phyloP scores from a whole-genome alignment of 2,329 filamentous ascomycete genomes.

The Aaosphaeria pasadenensis region DNA sequence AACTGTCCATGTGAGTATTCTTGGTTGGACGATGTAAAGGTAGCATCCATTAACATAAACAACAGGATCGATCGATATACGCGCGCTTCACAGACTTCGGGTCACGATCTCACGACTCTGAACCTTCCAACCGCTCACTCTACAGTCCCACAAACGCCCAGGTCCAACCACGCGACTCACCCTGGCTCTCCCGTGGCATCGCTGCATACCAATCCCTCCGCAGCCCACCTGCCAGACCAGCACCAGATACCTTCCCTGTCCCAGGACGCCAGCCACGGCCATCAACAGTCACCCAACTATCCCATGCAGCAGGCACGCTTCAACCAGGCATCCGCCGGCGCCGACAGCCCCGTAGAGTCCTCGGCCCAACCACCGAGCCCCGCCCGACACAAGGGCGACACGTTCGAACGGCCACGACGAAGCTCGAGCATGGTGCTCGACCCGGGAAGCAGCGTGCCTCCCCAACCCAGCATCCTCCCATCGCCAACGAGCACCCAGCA shows the following conservation, averaged over 20 bases:
- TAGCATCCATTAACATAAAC: not conserved
- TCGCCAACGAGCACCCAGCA: not conserved
- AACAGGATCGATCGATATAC: slow-evolving; percentile 43
- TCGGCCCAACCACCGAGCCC: slow-evolving; percentile 22
- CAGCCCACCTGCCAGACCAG: slow-evolving; percentile 34
- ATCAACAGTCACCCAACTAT: slow-evolving; percentile 17
- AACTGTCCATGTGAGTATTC: slow-evolving; percentile 72
- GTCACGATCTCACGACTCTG: slow-evolving; percentile 29
- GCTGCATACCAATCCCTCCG: slow-evolving; percentile 40
- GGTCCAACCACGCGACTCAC: slow-evolving; percentile 26
- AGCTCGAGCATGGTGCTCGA: slow-evolving; percentile 27
- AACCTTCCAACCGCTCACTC: slow-evolving; percentile 28
- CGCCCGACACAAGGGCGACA: slow-evolving; percentile 14
- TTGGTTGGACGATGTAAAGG: not conserved
- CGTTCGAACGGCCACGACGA: slow-evolving; percentile 22
- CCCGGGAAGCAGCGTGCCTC: slow-evolving; percentile 14
- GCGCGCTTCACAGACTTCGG: slow-evolving; percentile 25
- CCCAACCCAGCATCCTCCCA: slow-evolving; percentile 12
- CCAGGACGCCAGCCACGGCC: slow-evolving; percentile 26
- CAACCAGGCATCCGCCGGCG: slow-evolving; percentile 15
- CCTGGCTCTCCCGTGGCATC: slow-evolving; percentile 40
- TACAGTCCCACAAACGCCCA: slow-evolving; percentile 23
- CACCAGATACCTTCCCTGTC: slow-evolving; percentile 25
- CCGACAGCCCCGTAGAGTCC: slow-evolving; percentile 11
- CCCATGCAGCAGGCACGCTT: slow-evolving; percentile 39